Evolutionary conservation across 371 early-diverging fungal species (phyloP), one percentile per base, ranked within the genome.

Genomic region (Rhizopus stolonifer): DNA sequence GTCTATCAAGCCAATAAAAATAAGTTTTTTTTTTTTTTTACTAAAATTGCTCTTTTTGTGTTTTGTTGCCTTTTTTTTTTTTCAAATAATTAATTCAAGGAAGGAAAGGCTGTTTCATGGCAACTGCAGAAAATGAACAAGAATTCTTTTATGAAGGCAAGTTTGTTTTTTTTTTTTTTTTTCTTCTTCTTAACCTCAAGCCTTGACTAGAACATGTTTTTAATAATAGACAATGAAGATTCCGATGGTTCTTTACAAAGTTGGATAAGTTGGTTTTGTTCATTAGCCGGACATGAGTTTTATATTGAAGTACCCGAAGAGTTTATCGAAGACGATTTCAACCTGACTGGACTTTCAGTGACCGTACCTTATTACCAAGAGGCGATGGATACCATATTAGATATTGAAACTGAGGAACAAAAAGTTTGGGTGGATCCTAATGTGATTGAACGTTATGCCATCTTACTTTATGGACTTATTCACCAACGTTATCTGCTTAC

Each of bases 221-320:
- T 19, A 13, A 18, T 24, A 29, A 18, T 33, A 59, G 54, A 53
- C 8, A 49, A 60, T 45, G 58, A 56, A 43, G 55, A 62, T 23
- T 62, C 57, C 5, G 60, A 64, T 49, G 64, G 65, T 4, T 70
- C 71, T 19, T 46, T 70, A 4, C 75, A 74, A 32, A 69, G 66
- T 31, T 96, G 96, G 96, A 86, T 94, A 39, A 80, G 87, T 25
- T 93, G 94, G 94, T 96, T 92, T 67, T 90, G 89, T 58, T 84
- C 87, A 7, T 78, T 91, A 32, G 72, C 83, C 19, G 95, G 93
- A 18, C 84, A 91, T 60, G 92, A 92, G 61, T 89, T 86, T 61
- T 92, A 89, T 75, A 82, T 87, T 44, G 91, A 91, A 62, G 86
- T 94, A 11, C 90, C 91, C 48, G 90, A 89, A 54, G 90, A 91